Evolutionary conservation across 192 early-diverging fungal genomes (phyloP).

Genomic region (Lobulomyces angularis): DNA sequence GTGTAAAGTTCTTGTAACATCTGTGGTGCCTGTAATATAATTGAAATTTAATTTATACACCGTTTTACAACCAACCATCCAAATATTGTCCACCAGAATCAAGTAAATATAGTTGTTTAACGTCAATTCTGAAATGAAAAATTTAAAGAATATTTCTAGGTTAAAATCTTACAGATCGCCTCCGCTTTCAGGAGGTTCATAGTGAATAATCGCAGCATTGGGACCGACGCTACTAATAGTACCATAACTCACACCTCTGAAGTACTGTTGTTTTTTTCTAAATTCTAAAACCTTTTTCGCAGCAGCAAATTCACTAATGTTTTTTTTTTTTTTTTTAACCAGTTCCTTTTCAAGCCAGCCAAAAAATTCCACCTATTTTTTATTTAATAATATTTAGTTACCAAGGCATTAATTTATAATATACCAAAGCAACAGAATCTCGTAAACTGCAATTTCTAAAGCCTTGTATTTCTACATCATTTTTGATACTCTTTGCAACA

Average conservation of each 20-base stretch:
- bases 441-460: conserved; percentile 83
- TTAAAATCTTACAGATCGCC: too few species aligned
- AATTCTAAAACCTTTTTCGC: conserved; percentile 72
- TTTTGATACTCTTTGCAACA: conserved; percentile 86
- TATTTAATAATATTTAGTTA: neutral
- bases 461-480: conserved; percentile 74
- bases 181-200: conserved; percentile 71
- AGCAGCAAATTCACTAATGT: conserved; percentile 72
- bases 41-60: too few species aligned
- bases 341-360: conserved; percentile 92
- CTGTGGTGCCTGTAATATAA: conserved; percentile 95
- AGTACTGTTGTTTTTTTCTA: conserved; percentile 59
- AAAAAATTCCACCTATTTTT: conserved; percentile 49
- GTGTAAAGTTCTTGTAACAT: conserved; percentile 90
- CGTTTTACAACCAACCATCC: too few species aligned
- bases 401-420: conserved; percentile 1
- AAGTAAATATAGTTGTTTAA: conserved; percentile 74
- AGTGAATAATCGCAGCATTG: conserved; percentile 98
- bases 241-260: conserved; percentile 86
- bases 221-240: conserved; percentile 91
- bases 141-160: too few species aligned
- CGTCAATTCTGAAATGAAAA: conserved; percentile 58
- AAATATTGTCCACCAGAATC: conserved; percentile 95
- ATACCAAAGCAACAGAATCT: conserved; percentile 75
- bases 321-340: conserved; percentile 38